phyloP scores from a whole-genome alignment of 768 basidiomycete genomes.

The Trametopsis cervina region DNA sequence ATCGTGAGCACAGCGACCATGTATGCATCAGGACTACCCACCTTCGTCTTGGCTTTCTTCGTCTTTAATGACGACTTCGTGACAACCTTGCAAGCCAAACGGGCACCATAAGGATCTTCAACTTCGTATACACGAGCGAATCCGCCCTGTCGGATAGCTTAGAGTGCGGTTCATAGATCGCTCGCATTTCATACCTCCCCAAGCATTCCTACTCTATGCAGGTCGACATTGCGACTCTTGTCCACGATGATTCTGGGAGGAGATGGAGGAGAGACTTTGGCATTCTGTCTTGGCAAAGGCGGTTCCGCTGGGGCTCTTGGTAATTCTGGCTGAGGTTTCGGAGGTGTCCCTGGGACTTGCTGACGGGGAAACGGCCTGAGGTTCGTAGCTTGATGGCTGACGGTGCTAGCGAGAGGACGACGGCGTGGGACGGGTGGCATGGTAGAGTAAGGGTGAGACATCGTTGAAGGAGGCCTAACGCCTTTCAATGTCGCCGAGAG shows the following conservation, averaged over 20 bases:
- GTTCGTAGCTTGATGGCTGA: conserved; percentile 20
- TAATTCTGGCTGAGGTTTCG: conserved; percentile 5
- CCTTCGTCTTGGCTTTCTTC: conserved; percentile 97
- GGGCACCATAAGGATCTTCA: conserved; percentile 55
- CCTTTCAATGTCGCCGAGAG: conserved; percentile 18
- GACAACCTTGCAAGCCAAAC: conserved; percentile 89
- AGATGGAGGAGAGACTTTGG: conserved; percentile 73
- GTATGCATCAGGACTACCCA: conserved; percentile 27
- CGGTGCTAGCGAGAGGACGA: conserved; percentile 21
- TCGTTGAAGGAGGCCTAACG: conserved; percentile 23
- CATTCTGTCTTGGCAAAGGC: conserved; percentile 76
- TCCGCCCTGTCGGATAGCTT: conserved; percentile 76
- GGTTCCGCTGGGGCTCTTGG: conserved; percentile 34
- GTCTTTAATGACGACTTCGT: conserved; percentile 89
- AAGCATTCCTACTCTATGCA: conserved; percentile 72
- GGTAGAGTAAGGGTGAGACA: conserved; percentile 18
- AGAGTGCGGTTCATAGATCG: too few relatives aligned
- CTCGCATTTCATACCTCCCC: conserved; percentile 91
- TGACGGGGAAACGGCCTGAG: conserved; percentile 10
- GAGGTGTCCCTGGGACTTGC: conserved; percentile 14
- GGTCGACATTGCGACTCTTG: conserved; percentile 47
- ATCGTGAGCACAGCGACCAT: not conserved
- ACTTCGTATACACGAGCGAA: conserved; percentile 97
- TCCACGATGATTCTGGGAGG: conserved; percentile 74
- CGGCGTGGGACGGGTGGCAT: conserved; percentile 21